Conservation (phyloP, 2,329 filamentous ascomycete species). For the Fusarium euwallaceae region DNA sequence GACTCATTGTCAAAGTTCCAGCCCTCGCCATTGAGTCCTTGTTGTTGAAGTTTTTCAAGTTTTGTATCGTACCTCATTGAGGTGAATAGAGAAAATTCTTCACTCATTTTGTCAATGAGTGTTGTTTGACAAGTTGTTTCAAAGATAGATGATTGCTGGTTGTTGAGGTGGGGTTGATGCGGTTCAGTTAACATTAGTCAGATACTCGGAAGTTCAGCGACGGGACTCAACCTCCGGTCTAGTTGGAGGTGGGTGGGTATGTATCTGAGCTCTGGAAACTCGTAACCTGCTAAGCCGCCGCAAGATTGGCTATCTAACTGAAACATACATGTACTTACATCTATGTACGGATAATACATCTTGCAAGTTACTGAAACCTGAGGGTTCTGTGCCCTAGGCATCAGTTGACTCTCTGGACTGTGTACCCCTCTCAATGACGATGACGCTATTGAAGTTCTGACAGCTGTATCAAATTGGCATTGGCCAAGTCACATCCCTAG, state of each 20-base stretch:
- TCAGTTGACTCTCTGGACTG: not conserved
- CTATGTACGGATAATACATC: not conserved
- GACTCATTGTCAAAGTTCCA: constrained; percentile 68
- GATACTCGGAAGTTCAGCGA: not conserved
- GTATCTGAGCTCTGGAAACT: not conserved
- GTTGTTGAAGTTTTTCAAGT: constrained; percentile 61
- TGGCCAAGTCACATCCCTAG: not conserved
- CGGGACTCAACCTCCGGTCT: not conserved
- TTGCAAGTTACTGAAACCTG: not conserved
- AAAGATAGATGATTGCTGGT: not conserved
- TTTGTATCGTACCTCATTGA: constrained; percentile 78
- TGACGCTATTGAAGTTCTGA: not conserved
- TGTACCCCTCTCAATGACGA: not conserved
- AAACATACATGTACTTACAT: not conserved
- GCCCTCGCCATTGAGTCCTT: constrained; percentile 56
- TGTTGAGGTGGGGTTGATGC: not conserved
- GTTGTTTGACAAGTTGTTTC: not conserved
- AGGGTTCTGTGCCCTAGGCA: not conserved
- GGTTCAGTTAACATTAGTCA: constrained; percentile 1
- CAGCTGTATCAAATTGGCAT: not conserved
- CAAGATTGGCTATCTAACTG: not conserved
- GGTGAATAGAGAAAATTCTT: constrained; percentile 74
- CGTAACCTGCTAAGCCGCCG: not conserved
- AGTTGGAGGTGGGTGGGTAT: not conserved
- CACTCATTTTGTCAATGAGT: constrained; percentile 47